phyloP scores from a whole-genome alignment of 192 early-diverging fungal genomes.

The Entophlyctis helioformis region DNA sequence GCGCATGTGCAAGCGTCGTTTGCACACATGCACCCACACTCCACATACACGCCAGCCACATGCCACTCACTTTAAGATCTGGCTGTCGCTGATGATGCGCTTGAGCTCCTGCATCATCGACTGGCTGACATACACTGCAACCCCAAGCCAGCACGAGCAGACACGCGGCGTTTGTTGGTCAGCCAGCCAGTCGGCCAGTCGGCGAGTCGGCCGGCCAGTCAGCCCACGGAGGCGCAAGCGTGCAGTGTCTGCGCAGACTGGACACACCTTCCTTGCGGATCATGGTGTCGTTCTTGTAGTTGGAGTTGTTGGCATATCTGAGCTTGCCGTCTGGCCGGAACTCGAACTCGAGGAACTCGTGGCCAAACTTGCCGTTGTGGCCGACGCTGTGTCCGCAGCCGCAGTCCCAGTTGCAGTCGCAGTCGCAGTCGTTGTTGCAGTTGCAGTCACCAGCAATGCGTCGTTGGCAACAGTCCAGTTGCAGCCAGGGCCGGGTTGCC shows the following conservation, averaged over 20 bases:
- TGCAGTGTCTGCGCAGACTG: no score
- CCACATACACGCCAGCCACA: background rate
- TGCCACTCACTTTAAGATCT: conserved; percentile 65
- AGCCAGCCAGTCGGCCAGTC: no score
- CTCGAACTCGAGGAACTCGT: conserved; percentile 99
- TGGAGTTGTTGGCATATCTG: conserved; percentile 95
- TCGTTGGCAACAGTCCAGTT: background rate
- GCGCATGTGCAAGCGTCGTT: no score
- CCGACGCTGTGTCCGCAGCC: conserved; percentile 45
- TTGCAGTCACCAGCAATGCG: no score
- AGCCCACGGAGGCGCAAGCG: background rate
- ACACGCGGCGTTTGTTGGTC: no score
- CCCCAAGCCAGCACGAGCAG: no score
- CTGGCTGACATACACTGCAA: conserved; percentile 64
- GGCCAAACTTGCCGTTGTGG: conserved; percentile 89
- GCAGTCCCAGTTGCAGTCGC: background rate
- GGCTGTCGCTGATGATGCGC: conserved; percentile 77
- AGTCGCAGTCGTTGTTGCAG: no score
- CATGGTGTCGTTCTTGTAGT: conserved; percentile 93
- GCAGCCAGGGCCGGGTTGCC: background rate
- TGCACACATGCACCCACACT: no score
- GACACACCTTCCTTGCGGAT: conserved; percentile 80
- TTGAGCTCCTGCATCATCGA: conserved; percentile 76
- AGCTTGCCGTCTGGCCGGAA: conserved; percentile 74
- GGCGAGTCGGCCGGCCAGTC: background rate